Evolutionary conservation across 345 rosid species (phyloP).

Genomic region (Odontarrhena argentea): DNA sequence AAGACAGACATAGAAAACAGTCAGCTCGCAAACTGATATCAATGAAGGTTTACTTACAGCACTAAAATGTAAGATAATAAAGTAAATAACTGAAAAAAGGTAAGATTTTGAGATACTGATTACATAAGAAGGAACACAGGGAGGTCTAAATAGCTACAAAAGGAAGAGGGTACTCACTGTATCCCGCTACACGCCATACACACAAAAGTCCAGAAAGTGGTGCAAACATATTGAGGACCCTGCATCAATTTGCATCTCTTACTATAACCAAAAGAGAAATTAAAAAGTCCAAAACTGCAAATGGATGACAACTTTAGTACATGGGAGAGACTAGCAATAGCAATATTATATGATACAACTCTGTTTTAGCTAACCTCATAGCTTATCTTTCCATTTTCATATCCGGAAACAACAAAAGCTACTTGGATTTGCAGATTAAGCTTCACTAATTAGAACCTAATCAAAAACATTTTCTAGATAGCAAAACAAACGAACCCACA

Average conservation of each 20-base stretch:
- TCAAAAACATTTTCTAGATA: slow-evolving; percentile 13
- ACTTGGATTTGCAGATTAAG: slow-evolving; percentile 5
- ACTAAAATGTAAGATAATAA: slow-evolving; percentile 1
- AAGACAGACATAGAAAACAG: not conserved
- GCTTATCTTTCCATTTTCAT: slow-evolving; percentile 26
- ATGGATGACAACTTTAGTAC: not conserved
- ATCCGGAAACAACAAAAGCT: not conserved
- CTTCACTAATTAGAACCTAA: slow-evolving; percentile 15
- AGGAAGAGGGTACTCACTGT: slow-evolving; percentile 66
- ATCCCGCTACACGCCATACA: slow-evolving; percentile 94
- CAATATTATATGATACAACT: too few species aligned
- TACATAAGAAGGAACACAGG: slow-evolving; percentile 4
- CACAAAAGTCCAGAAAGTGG: slow-evolving; percentile 91
- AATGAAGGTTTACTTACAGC: not conserved
- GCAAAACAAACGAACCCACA: not conserved
- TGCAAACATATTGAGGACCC: slow-evolving; percentile 98
- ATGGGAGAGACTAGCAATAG: too few species aligned
- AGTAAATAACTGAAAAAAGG: not conserved
- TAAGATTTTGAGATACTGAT: not conserved
- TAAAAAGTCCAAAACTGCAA: not conserved
- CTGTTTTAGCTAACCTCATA: not conserved
- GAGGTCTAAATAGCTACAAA: not conserved
- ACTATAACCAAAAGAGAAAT: slow-evolving; percentile 21
- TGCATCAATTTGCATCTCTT: slow-evolving; percentile 48
- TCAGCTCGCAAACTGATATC: not conserved